These are phyloP conservation scores for Pestalotiopsis sp. DNA, from an alignment of 2,329 filamentous ascomycete genomes.

Conservation along the genomic window DNA sequence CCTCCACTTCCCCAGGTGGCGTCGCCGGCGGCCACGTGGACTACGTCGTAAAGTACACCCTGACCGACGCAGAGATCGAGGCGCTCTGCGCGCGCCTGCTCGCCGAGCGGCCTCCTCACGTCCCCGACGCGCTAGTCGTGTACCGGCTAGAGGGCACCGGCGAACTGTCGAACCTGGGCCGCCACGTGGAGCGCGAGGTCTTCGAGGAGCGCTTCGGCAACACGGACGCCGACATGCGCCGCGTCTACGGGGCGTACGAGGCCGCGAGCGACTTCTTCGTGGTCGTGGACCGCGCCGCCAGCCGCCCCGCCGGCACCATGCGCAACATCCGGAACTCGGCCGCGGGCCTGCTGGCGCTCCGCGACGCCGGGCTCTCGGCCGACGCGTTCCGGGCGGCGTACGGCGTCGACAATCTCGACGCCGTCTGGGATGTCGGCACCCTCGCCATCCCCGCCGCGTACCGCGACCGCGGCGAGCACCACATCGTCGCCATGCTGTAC, in stretches of 20 bases:
- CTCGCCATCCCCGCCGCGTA: slow-evolving; percentile 13
- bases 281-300: slow-evolving; percentile 11
- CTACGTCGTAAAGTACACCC: slow-evolving; percentile 14
- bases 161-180: slow-evolving; percentile 17
- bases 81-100: slow-evolving; percentile 13
- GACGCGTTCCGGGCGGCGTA: slow-evolving; percentile 11
- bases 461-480: slow-evolving; percentile 12
- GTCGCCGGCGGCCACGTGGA: neutral
- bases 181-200: slow-evolving; percentile 18
- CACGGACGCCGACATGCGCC: slow-evolving; percentile 15
- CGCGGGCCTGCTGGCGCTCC: slow-evolving; percentile 15
- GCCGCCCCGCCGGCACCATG: slow-evolving; percentile 13
- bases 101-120: slow-evolving; percentile 16
- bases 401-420: slow-evolving; percentile 11
- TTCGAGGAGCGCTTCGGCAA: slow-evolving; percentile 18
- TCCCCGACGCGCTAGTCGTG: slow-evolving; percentile 11
- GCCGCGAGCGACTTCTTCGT: slow-evolving; percentile 17
- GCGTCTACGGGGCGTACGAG: slow-evolving; percentile 16
- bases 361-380: slow-evolving; percentile 12
- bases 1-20: neutral
- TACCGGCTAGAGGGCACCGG: slow-evolving; percentile 15
- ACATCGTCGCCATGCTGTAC: slow-evolving; percentile 16
- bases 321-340: slow-evolving; percentile 10
- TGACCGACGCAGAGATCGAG: slow-evolving; percentile 14
- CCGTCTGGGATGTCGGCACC: slow-evolving; percentile 17